phyloP scores from a whole-genome alignment of 2,329 filamentous ascomycete species.

The Domatiomyces catenatus region DNA sequence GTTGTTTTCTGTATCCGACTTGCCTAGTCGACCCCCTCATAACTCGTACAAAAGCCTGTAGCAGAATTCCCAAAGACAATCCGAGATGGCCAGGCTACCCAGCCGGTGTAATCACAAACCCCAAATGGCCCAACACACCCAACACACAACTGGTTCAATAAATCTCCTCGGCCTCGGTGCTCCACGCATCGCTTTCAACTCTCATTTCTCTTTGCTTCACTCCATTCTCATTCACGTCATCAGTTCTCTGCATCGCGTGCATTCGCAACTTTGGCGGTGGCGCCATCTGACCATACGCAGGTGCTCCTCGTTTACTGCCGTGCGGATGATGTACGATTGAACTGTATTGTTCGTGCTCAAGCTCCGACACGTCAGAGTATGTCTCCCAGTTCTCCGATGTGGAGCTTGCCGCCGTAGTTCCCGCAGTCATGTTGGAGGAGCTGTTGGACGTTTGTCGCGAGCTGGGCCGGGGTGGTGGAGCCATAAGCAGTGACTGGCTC shows the following conservation, averaged over 20 bases:
- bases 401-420: slow-evolving; percentile 43
- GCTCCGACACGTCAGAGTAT: slow-evolving; percentile 70
- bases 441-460: slow-evolving; percentile 57
- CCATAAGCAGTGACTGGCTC: slow-evolving; percentile 3
- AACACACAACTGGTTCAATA: slow-evolving; percentile 8
- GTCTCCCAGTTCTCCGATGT: slow-evolving; percentile 97
- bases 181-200: slow-evolving; percentile 17
- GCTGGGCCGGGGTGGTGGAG: slow-evolving; percentile 19
- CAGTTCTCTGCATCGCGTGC: slow-evolving; percentile 8
- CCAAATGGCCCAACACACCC: neutral
- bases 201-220: slow-evolving; percentile 3
- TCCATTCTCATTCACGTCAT: slow-evolving; percentile 9
- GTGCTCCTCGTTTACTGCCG: slow-evolving; percentile 9
- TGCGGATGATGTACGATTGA: slow-evolving; percentile 19
- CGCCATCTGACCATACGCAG: slow-evolving; percentile 12
- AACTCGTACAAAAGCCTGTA: neutral
- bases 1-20: neutral
- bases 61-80: neutral
- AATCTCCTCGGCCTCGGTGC: slow-evolving; percentile 16
- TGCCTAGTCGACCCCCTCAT: neutral
- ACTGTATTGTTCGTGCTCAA: slow-evolving; percentile 62
- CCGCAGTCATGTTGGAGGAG: slow-evolving; percentile 33
- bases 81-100: neutral
- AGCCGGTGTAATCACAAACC: neutral
- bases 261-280: slow-evolving; percentile 24